Percentiles rank a stretch among this genome's conserved stretches.
Evolutionary conservation across 2,329 filamentous ascomycete genomes (phyloP).

Genomic region (Cladosporium velox): DNA sequence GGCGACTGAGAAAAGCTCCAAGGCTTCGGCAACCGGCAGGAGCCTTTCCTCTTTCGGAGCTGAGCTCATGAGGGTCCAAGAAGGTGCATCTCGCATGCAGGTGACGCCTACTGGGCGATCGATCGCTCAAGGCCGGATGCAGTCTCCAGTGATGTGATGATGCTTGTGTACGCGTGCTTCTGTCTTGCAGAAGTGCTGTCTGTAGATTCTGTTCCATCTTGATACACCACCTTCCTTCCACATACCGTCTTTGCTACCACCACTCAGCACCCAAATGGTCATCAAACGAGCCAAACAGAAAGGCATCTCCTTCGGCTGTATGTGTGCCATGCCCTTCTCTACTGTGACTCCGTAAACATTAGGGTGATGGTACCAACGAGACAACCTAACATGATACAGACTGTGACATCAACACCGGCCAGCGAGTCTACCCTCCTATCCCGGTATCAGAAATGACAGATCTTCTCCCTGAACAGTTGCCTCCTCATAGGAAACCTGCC

Average conservation of each 20-base stretch:
- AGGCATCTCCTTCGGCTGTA: conserved; percentile 40
- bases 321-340: conserved; percentile 15
- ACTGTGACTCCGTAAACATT: neutral
- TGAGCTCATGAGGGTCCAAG: conserved; percentile 6
- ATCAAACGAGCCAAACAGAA: conserved; percentile 35
- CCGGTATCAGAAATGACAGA: conserved; percentile 30
- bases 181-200: neutral
- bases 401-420: conserved; percentile 38
- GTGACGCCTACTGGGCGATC: neutral
- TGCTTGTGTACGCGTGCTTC: neutral
- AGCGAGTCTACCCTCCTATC: conserved; percentile 39
- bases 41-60: neutral
- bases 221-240: neutral
- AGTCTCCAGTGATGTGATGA: neutral
- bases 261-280: conserved; percentile 29
- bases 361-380: neutral
- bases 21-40: conserved; percentile 2
- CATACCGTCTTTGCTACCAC: neutral
- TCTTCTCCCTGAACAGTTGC: conserved; percentile 36
- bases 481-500: conserved; percentile 31
- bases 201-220: neutral
- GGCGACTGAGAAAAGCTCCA: conserved; percentile 18
- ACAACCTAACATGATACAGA: conserved; percentile 25
- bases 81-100: neutral
- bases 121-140: neutral